phyloP scores from a whole-genome alignment of 108 stramenopile species.

The Poteriospumella lacustris region DNA sequence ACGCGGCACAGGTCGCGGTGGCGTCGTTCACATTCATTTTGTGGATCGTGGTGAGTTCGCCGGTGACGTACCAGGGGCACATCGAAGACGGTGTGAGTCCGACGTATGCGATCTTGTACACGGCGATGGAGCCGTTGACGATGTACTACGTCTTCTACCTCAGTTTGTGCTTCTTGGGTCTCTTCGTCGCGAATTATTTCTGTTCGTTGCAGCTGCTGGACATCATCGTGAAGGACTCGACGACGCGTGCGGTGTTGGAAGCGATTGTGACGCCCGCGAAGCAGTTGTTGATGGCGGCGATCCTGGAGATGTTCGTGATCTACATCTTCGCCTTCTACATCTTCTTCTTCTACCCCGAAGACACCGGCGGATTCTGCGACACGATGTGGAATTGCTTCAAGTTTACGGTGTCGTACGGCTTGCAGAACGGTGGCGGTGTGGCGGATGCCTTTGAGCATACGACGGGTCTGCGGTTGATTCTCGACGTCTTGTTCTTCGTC shows the following conservation, averaged over 20 bases:
- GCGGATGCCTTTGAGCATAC: constrained; percentile 33
- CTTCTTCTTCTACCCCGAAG: constrained; percentile 31
- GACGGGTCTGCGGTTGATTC: neutral
- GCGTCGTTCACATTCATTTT: constrained; percentile 15
- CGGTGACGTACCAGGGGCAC: constrained; percentile 28
- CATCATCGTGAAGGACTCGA: constrained; percentile 44
- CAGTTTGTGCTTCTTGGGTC: constrained; percentile 3
- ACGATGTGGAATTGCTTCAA: constrained; percentile 34
- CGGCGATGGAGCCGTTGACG: constrained; percentile 31
- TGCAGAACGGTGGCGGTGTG: constrained; percentile 35
- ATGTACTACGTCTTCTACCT: constrained; percentile 36
- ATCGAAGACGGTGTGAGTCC: neutral
- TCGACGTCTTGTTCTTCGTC: constrained; percentile 41
- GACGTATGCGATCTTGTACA: neutral
- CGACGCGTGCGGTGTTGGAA: constrained; percentile 36
- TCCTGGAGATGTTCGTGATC: constrained; percentile 32
- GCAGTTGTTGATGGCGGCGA: constrained; percentile 37
- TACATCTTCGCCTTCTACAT: constrained; percentile 35
- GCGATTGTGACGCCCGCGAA: constrained; percentile 38
- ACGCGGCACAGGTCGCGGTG: constrained; percentile 18
- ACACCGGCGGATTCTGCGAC: constrained; percentile 22
- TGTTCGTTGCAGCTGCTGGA: constrained; percentile 30
- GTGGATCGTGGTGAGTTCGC: constrained; percentile 32
- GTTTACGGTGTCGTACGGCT: constrained; percentile 34
- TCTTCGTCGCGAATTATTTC: neutral